phyloP scores from a whole-genome alignment of 83 land plant genomes.

The Picea engelmannii region DNA sequence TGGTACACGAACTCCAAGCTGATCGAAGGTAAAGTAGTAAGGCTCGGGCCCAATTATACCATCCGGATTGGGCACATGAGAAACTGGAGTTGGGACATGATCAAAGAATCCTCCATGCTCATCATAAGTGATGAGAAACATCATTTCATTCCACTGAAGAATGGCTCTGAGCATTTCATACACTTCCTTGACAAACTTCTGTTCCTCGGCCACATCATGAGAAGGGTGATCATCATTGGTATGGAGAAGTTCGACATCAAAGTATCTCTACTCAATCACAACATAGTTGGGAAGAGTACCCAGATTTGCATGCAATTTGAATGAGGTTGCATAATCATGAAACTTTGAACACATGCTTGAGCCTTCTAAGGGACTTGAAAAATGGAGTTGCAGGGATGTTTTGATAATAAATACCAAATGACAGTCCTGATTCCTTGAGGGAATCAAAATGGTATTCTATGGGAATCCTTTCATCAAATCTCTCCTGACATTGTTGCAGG shows the following conservation, averaged over 20 bases:
- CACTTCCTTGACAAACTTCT: conserved; percentile 90
- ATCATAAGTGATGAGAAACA: conserved; percentile 90
- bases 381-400: conserved; percentile 90
- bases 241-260: conserved; percentile 59
- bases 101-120: conserved; percentile 99
- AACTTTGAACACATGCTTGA: conserved; percentile 67
- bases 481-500: conserved; percentile 67
- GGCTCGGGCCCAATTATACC: conserved; percentile 88
- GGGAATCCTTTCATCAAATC: conserved; percentile 83
- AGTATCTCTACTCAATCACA: conserved; percentile 91
- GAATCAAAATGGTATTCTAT: conserved; percentile 94
- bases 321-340: conserved; percentile 56
- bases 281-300: conserved; percentile 88
- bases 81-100: conserved; percentile 95
- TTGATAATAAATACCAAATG: conserved; percentile 95
- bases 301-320: conserved; percentile 72
- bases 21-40: conserved; percentile 72
- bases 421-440: conserved; percentile 74
- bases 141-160: conserved; percentile 93
- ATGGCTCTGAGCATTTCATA: conserved; percentile 89
- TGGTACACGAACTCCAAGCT: conserved; percentile 97
- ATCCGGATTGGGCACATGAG: conserved; percentile 90
- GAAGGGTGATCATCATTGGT: conserved; percentile 99
- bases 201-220: conserved; percentile 86
- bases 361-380: conserved; percentile 69